Conservation (phyloP, 2,329 filamentous ascomycete genomes). For the Microascus cirrosus region DNA sequence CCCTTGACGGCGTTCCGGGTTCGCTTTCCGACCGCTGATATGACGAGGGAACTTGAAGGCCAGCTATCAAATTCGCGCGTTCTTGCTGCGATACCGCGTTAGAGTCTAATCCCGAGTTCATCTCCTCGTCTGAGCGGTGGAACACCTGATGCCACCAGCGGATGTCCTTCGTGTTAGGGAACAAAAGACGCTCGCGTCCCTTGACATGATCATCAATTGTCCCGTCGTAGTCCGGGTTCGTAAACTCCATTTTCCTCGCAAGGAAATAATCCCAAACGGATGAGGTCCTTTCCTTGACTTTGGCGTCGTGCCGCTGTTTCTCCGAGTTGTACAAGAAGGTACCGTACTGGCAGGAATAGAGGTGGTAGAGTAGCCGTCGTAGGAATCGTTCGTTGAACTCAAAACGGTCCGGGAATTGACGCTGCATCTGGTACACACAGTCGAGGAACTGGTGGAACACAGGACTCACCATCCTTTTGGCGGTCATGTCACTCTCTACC, state of each 20-base stretch:
- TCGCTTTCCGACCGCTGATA: conserved; percentile 14
- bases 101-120: conserved; percentile 62
- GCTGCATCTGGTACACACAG: conserved; percentile 78
- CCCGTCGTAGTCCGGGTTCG: conserved; percentile 67
- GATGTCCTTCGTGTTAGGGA: conserved; percentile 67
- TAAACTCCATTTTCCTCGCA: conserved; percentile 66
- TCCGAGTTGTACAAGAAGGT: conserved; percentile 95
- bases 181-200: conserved; percentile 72
- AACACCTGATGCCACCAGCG: conserved; percentile 92
- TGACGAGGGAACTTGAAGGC: conserved; percentile 16
- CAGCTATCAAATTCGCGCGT: conserved; percentile 22
- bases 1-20: conserved; percentile 12
- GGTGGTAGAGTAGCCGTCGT: conserved; percentile 77
- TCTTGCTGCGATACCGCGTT: conserved; percentile 34
- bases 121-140: conserved; percentile 77
- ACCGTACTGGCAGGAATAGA: conserved; percentile 93
- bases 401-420: conserved; percentile 79
- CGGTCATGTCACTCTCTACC: conserved; percentile 55
- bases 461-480: conserved; percentile 83
- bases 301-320: conserved; percentile 66
- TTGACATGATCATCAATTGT: conserved; percentile 67
- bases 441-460: conserved; percentile 98
- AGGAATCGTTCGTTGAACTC: conserved; percentile 96
- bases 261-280: conserved; percentile 97
- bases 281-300: conserved; percentile 58